Percentiles rank a stretch among this genome's conserved stretches.
Conservation (phyloP, 163 green algal species). For the Prototheca stagnorum region DNA sequence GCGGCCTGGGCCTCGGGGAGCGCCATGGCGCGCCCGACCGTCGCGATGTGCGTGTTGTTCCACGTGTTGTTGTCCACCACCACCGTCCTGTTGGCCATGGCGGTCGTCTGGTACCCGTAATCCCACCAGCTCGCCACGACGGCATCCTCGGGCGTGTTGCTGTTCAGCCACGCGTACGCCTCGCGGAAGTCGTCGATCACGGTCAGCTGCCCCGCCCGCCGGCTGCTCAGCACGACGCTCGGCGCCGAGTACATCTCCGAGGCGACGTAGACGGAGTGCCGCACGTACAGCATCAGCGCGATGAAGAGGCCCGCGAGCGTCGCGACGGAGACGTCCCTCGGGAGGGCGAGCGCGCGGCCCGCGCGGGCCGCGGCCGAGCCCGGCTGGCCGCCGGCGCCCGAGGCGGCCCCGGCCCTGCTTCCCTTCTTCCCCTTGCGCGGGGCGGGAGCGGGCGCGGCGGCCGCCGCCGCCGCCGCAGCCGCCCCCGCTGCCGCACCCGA, state of each 20-base stretch:
- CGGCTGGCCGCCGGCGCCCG: background rate
- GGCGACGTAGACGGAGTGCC: slow-evolving; percentile 65
- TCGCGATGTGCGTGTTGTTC: slow-evolving; percentile 99
- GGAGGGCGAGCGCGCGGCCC: slow-evolving; percentile 6
- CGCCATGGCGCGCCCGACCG: slow-evolving; percentile 71
- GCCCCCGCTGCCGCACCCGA: too few species aligned
- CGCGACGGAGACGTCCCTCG: slow-evolving; percentile 21
- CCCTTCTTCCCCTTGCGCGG: slow-evolving; percentile 3
- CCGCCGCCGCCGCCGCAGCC: background rate
- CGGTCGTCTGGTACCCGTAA: slow-evolving; percentile 96
- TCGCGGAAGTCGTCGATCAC: slow-evolving; percentile 92
- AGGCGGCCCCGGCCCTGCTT: background rate
- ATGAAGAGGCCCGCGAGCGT: slow-evolving; percentile 12
- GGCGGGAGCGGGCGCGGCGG: background rate
- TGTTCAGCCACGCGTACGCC: slow-evolving; percentile 71
- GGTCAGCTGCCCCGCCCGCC: slow-evolving; percentile 38
- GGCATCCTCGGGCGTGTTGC: slow-evolving; percentile 65
- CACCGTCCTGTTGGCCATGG: slow-evolving; percentile 90
- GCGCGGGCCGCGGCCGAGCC: background rate
- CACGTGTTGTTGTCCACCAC: slow-evolving; percentile 99
- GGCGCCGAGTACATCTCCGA: slow-evolving; percentile 86
- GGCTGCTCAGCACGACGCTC: slow-evolving; percentile 74
- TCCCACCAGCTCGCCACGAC: slow-evolving; percentile 89
- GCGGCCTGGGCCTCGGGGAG: slow-evolving; percentile 60
- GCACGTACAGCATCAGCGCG: slow-evolving; percentile 27